phyloP scores from a whole-genome alignment of 2,329 filamentous ascomycete species.

The Cercospora sesami region DNA sequence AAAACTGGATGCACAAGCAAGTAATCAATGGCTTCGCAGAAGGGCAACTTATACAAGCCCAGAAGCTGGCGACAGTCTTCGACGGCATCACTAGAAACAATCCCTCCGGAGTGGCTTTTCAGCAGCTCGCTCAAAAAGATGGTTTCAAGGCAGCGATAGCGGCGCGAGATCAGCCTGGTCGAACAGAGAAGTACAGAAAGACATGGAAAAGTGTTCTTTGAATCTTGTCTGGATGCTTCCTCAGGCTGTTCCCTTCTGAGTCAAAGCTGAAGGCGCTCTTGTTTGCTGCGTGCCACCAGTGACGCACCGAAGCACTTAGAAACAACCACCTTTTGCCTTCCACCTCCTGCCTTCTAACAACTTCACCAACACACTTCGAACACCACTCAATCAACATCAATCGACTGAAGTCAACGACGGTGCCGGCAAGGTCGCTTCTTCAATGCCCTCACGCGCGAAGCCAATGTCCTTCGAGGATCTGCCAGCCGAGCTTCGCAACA shows the following conservation, averaged over 20 bases:
- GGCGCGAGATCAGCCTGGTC: conserved; percentile 15
- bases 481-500: not conserved
- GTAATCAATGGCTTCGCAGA: conserved; percentile 22
- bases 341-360: not conserved
- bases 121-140: conserved; percentile 8
- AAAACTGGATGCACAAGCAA: conserved; percentile 24
- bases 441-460: not conserved
- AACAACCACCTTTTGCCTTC: not conserved
- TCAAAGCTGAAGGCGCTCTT: not conserved
- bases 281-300: not conserved
- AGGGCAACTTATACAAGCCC: conserved; percentile 13
- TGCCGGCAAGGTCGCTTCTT: not conserved
- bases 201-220: conserved; percentile 19
- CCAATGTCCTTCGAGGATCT: not conserved
- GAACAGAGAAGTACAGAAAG: conserved; percentile 19
- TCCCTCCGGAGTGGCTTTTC: conserved; percentile 15
- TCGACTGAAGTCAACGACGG: not conserved
- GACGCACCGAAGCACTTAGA: not conserved
- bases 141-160: conserved; percentile 20
- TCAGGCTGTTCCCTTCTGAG: not conserved
- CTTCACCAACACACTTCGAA: not conserved
- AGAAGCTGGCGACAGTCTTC: conserved; percentile 23
- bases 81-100: conserved; percentile 17
- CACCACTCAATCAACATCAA: not conserved
- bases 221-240: not conserved